Conservation (phyloP, 2,329 filamentous ascomycete genomes). For the Xylariaceae sp. region DNA sequence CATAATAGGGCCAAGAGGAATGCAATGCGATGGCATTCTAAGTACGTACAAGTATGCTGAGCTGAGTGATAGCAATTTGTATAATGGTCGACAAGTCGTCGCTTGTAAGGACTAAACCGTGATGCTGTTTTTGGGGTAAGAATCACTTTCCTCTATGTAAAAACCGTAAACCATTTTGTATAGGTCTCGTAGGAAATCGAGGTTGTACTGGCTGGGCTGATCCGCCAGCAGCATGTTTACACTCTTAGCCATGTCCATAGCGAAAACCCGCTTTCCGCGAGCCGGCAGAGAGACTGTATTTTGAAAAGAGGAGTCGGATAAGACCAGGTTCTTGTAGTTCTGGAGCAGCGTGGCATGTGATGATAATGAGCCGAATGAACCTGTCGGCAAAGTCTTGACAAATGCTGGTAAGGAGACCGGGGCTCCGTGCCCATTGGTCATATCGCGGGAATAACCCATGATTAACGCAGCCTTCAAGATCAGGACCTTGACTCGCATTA, state of each 20-base stretch:
- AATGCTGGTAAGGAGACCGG: constrained; percentile 63
- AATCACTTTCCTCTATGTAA: constrained; percentile 69
- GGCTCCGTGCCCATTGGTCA: constrained; percentile 37
- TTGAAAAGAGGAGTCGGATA: constrained; percentile 64
- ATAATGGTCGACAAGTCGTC: too few species aligned
- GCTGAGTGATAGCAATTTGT: background rate
- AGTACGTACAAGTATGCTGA: background rate
- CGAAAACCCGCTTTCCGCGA: constrained; percentile 55
- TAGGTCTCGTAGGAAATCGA: constrained; percentile 74
- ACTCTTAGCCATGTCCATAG: constrained; percentile 73
- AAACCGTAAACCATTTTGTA: constrained; percentile 83
- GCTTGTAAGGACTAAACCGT: constrained; percentile 38
- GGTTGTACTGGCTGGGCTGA: constrained; percentile 65
- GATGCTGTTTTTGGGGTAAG: constrained; percentile 60
- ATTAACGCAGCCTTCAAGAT: constrained; percentile 83
- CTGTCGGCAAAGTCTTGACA: constrained; percentile 67
- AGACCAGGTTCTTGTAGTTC: constrained; percentile 74
- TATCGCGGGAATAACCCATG: constrained; percentile 66
- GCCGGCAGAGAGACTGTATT: constrained; percentile 49
- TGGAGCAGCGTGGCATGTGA: constrained; percentile 68
- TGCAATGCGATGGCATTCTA: background rate
- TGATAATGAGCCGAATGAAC: constrained; percentile 69
- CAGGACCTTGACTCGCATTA: constrained; percentile 71
- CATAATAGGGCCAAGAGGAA: background rate
- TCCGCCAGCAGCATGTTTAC: constrained; percentile 70